These are phyloP conservation scores for Solanum arcanum DNA, from an alignment of 257 asterid species.

Conservation along the genomic window DNA sequence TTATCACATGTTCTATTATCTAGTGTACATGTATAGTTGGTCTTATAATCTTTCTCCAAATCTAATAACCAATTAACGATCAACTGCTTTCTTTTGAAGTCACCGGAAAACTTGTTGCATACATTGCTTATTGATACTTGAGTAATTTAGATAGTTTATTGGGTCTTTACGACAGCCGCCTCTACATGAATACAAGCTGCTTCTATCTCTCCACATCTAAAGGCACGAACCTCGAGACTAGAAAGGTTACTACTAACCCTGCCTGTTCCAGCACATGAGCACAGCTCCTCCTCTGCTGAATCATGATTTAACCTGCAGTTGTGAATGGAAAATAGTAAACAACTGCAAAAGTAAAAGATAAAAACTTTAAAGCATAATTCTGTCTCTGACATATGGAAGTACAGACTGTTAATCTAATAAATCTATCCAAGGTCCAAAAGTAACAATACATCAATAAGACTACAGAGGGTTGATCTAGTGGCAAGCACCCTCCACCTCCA, in stretches of 20 bases:
- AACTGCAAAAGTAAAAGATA: neutral
- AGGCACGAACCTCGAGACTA: constrained; percentile 31
- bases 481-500: neutral
- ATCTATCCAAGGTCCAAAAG: neutral
- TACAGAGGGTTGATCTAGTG: neutral
- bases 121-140: neutral
- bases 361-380: neutral
- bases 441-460: neutral
- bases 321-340: neutral
- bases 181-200: neutral
- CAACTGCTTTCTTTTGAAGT: neutral
- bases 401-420: neutral
- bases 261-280: constrained; percentile 34
- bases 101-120: neutral
- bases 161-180: neutral
- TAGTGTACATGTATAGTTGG: neutral
- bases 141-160: neutral
- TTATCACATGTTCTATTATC: neutral
- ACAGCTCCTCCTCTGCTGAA: constrained; percentile 51
- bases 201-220: neutral
- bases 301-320: constrained; percentile 34
- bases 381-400: neutral
- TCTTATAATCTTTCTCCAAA: neutral
- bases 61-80: neutral
- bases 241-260: constrained; percentile 11